Base-by-base conservation (phyloP, 108 stramenopile genomes). In the Chaetoceros muelleri region DNA sequence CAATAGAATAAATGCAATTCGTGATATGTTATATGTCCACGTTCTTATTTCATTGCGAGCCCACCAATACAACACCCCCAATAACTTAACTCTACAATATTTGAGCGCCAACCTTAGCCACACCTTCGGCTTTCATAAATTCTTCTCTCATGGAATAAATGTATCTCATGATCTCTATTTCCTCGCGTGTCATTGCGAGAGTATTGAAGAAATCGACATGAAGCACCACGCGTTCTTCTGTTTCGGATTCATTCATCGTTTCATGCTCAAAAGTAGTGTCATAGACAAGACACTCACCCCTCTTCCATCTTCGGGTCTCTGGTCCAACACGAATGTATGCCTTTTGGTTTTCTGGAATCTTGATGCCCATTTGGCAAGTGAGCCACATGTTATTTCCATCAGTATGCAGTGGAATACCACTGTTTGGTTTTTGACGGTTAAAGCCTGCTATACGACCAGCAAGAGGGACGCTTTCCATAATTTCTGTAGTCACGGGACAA, bases 301-400 rank as follows among this genome's bases (percentile, higher is more conserved):
- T 58, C 53, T 78, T 72, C 79, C 81, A 91, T 46, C 44, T 57
- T 28, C 73, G 70, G 24, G 76, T 85, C 55, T 85, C 84, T 8
- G 80, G 80, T 18, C 85, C 90, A 7, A 86, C 84, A 17, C 78
- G 78, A 61, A 91, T 91, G 56, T 70, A 69, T 24, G 85, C 83
- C 27, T 69, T 65, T 30, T 66, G 53, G 2, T 5, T 58, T 48
- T 65, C 60, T 59, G 60, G 79, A 13, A 81, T 73, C 26, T 71
- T 57, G 45, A 91, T 66, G 2, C 84, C 83, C 84, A 87, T 85
- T 67, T 91, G 90, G 47, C 80, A 76, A 10, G 90, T 91, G 1
- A 91, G 62, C 88, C 90, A 91, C 90, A 91, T 91, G 53, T 91
- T 91, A 57, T 91, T 91, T 20, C 90, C 90, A 58, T 91, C 90